phyloP scores from a whole-genome alignment of 169 alveolate species.

The Perkinsus chesapeaki region DNA sequence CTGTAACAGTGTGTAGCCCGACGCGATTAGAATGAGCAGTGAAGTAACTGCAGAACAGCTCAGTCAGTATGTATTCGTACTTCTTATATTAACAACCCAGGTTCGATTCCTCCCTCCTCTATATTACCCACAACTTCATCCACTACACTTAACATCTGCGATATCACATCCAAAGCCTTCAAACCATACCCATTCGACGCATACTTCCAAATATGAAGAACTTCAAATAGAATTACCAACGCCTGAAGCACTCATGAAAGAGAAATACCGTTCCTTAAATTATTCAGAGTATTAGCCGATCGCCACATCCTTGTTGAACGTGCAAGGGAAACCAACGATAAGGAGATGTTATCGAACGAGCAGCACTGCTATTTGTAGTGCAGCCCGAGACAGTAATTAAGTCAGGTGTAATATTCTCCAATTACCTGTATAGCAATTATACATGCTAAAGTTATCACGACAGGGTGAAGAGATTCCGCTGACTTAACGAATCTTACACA shows the following conservation, averaged over 20 bases:
- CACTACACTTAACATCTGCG: background rate
- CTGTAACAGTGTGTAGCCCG: background rate
- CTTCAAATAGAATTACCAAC: background rate
- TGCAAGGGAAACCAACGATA: no score
- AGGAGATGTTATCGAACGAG: no score
- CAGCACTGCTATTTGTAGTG: no score
- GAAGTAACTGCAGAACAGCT: background rate
- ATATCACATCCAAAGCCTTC: background rate
- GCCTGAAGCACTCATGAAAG: background rate
- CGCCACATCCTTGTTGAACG: no score
- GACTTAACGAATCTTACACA: background rate
- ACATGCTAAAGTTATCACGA: background rate
- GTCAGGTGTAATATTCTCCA: no score
- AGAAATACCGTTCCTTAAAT: background rate
- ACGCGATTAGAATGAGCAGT: background rate
- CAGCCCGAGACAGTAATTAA: no score
- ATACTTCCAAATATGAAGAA: background rate
- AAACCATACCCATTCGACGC: background rate
- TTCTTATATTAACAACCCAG: background rate
- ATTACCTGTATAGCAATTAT: background rate
- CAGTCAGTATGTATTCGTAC: background rate
- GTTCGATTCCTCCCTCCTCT: no score
- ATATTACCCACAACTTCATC: background rate
- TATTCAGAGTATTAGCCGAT: no score
- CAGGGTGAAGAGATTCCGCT: background rate